A percentile compares a stretch with the other conserved stretches of the same genome.
Conservation (phyloP, 2,329 filamentous ascomycete species). For the Colletotrichum sp. region DNA sequence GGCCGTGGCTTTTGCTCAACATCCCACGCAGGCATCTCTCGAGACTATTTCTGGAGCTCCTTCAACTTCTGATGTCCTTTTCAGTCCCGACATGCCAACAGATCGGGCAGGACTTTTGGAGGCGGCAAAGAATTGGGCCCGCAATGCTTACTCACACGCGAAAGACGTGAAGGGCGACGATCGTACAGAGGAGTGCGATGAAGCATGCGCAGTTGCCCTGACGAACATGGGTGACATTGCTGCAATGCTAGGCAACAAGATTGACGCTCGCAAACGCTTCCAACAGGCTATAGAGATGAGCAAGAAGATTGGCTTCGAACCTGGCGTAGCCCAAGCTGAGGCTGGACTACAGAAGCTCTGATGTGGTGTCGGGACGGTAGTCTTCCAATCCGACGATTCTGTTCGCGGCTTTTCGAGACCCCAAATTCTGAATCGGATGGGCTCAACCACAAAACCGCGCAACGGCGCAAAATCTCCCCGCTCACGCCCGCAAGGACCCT, state of each 20-base stretch:
- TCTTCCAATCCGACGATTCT: not conserved
- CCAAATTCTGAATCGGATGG: not conserved
- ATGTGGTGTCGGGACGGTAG: not conserved
- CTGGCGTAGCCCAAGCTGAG: conserved; percentile 58
- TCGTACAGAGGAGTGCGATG: conserved; percentile 80
- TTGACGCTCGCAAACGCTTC: conserved; percentile 72
- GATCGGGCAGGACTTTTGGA: conserved; percentile 68
- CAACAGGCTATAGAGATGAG: conserved; percentile 70
- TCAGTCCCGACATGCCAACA: conserved; percentile 31
- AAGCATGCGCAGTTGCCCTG: conserved; percentile 82
- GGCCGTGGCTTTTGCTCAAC: conserved; percentile 75
- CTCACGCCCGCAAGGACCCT: not conserved
- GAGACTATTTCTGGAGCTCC: conserved; percentile 8
- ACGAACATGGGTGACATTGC: conserved; percentile 88
- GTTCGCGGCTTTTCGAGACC: not conserved
- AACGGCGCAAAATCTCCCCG: not conserved
- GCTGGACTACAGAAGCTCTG: conserved; percentile 44
- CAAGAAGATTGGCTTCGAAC: conserved; percentile 55
- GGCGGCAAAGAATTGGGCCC: conserved; percentile 78
- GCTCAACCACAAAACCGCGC: not conserved
- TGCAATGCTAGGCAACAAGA: conserved; percentile 71
- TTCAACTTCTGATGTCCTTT: not conserved
- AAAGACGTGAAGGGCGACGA: conserved; percentile 68
- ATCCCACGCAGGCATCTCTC: conserved; percentile 46
- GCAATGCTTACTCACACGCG: conserved; percentile 74